These are phyloP conservation scores for Tephrocybe sp. DNA, from an alignment of 768 basidiomycete genomes.

Conservation along the genomic window DNA sequence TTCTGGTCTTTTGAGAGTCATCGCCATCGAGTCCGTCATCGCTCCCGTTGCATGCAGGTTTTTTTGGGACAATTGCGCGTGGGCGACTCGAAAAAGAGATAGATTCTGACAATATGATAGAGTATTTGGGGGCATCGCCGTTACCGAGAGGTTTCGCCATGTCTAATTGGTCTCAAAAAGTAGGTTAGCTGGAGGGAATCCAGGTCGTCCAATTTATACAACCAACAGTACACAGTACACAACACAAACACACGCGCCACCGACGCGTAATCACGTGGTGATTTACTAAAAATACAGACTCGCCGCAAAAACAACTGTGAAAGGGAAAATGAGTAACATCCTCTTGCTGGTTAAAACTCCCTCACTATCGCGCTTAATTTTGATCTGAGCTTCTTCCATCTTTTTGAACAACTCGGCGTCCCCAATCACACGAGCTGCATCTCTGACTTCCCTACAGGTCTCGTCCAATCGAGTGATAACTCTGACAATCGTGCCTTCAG, in stretches of 20 bases:
- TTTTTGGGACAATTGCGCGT: background rate
- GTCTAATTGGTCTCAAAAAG: slow-evolving; percentile 3
- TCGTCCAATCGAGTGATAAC: slow-evolving; percentile 96
- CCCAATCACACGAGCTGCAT: slow-evolving; percentile 96
- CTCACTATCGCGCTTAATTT: slow-evolving; percentile 96
- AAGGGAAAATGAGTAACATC: slow-evolving; percentile 10
- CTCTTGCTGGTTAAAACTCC: slow-evolving; percentile 17
- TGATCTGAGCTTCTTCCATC: slow-evolving; percentile 93
- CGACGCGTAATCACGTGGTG: slow-evolving; percentile 14
- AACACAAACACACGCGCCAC: slow-evolving; percentile 11
- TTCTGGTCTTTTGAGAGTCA: slow-evolving; percentile 43
- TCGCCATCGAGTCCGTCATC: slow-evolving; percentile 20
- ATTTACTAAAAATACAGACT: slow-evolving; percentile 82
- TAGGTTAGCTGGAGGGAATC: background rate
- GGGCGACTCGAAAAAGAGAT: slow-evolving; percentile 1
- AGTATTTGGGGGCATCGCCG: slow-evolving; percentile 15
- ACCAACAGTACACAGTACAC: slow-evolving; percentile 10
- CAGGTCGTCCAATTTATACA: slow-evolving; percentile 2
- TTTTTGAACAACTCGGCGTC: slow-evolving; percentile 96
- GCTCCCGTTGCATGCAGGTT: slow-evolving; percentile 8
- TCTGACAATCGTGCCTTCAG: slow-evolving; percentile 96
- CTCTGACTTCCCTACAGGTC: slow-evolving; percentile 94
- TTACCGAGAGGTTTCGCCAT: slow-evolving; percentile 34
- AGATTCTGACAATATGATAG: slow-evolving; percentile 13
- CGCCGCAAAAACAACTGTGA: slow-evolving; percentile 79